Evolutionary conservation across 768 basidiomycete genomes (phyloP).

Genomic region (Phlebiopsis gigantea): DNA sequence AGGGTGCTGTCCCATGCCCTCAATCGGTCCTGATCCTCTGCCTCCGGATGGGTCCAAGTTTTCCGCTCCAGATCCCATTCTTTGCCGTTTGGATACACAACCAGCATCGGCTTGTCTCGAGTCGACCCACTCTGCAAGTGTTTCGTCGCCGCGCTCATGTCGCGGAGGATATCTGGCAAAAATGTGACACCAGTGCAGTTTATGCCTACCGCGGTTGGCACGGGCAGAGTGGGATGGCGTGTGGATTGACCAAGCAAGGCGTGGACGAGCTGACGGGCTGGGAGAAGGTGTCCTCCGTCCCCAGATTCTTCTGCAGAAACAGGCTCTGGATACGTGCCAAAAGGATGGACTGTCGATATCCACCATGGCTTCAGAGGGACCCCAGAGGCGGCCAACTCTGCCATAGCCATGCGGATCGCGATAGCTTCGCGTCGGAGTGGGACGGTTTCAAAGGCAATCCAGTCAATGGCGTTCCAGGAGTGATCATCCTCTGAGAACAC

Average conservation of each 20-base stretch:
- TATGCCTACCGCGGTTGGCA: conserved; percentile 59
- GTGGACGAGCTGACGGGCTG: conserved; percentile 37
- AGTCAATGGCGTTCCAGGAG: conserved; percentile 54
- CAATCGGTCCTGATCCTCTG: conserved; percentile 13
- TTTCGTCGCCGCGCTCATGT: conserved; percentile 27
- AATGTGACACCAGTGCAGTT: conserved; percentile 60
- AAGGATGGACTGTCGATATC: conserved; percentile 63
- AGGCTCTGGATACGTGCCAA: conserved; percentile 39
- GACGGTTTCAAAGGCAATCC: conserved; percentile 74
- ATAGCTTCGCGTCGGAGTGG: conserved; percentile 60
- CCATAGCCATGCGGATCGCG: conserved; percentile 61
- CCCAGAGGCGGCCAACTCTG: neutral
- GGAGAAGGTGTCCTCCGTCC: conserved; percentile 14
- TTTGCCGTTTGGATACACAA: conserved; percentile 72
- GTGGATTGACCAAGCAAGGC: conserved; percentile 26
- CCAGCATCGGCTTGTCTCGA: conserved; percentile 40
- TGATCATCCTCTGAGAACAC: conserved; percentile 44
- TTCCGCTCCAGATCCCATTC: conserved; percentile 45
- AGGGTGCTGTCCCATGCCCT: conserved; percentile 33
- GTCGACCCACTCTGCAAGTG: neutral
- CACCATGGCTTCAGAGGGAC: conserved; percentile 58
- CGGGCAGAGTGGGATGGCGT: conserved; percentile 15
- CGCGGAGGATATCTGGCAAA: conserved; percentile 34
- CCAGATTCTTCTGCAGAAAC: conserved; percentile 20
- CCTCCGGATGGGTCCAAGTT: conserved; percentile 29